Conservation (phyloP, 2,329 filamentous ascomycete species). For the Fusarium nygamai region DNA sequence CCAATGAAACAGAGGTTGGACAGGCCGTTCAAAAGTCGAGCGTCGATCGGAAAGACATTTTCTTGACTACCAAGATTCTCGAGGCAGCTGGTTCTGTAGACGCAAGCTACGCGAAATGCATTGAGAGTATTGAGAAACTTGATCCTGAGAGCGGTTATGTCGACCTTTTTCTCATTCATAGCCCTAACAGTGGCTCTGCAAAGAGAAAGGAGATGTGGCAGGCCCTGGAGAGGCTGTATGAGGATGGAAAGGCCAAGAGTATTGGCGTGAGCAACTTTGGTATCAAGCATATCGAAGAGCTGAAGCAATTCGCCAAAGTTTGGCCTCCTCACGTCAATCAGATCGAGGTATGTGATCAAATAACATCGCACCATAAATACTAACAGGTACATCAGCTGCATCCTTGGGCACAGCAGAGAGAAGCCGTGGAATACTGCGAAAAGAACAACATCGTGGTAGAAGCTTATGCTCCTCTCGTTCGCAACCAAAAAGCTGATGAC, state of each 20-base stretch:
- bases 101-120: slow-evolving; percentile 66
- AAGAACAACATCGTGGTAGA: slow-evolving; percentile 72
- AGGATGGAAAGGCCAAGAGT: slow-evolving; percentile 67
- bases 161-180: slow-evolving; percentile 76
- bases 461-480: slow-evolving; percentile 50
- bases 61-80: slow-evolving; percentile 65
- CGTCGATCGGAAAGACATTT: slow-evolving; percentile 58
- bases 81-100: slow-evolving; percentile 59
- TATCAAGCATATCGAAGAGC: slow-evolving; percentile 71
- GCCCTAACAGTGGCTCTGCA: slow-evolving; percentile 62
- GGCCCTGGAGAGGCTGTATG: slow-evolving; percentile 69
- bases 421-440: slow-evolving; percentile 67
- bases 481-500: slow-evolving; percentile 56
- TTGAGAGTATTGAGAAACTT: slow-evolving; percentile 71
- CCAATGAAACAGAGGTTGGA: slow-evolving; percentile 58
- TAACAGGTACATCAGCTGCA: slow-evolving; percentile 70
- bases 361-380: slow-evolving; percentile 47
- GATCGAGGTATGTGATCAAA: slow-evolving; percentile 64
- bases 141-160: slow-evolving; percentile 67
- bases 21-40: slow-evolving; percentile 57
- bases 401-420: slow-evolving; percentile 68
- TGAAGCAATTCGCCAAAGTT: slow-evolving; percentile 69
- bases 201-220: slow-evolving; percentile 72
- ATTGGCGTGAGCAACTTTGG: slow-evolving; percentile 80
- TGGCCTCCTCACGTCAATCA: slow-evolving; percentile 77